These are phyloP conservation scores for Pyrus hybrid DNA, from an alignment of 331 rosid genomes.

Conservation along the genomic window DNA sequence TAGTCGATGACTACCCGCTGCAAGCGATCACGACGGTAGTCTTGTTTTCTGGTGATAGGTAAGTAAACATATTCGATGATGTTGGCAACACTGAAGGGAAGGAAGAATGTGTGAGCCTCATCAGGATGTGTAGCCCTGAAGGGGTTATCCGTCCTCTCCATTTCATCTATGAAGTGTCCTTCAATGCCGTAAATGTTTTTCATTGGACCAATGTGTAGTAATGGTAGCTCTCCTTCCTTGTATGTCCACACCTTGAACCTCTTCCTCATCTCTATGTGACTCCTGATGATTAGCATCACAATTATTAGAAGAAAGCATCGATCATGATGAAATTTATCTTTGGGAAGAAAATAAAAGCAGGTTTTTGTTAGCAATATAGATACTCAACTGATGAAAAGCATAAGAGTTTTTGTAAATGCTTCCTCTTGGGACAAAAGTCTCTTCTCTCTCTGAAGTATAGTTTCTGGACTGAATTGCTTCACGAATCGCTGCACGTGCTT, in stretches of 20 bases:
- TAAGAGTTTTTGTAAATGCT: constrained; percentile 43
- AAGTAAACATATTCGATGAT: constrained; percentile 14
- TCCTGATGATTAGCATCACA: constrained; percentile 7
- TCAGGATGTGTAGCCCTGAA: constrained; percentile 33
- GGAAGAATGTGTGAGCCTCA: constrained; percentile 26
- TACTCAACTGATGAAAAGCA: constrained; percentile 57
- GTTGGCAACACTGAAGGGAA: constrained; percentile 28
- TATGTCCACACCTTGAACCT: constrained; percentile 35
- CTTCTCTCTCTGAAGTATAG: constrained; percentile 17
- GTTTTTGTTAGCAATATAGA: background rate
- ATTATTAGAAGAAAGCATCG: background rate
- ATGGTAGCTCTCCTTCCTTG: constrained; percentile 32
- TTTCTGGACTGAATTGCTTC: constrained; percentile 31
- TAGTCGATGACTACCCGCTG: constrained; percentile 23
- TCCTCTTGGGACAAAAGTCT: constrained; percentile 47
- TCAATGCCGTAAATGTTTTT: constrained; percentile 32
- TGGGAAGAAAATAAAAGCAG: background rate
- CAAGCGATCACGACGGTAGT: constrained; percentile 16
- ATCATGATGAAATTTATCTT: background rate
- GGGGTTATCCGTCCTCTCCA: constrained; percentile 18
- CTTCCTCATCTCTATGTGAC: constrained; percentile 34
- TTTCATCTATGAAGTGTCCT: constrained; percentile 36
- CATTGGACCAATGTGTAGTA: constrained; percentile 27
- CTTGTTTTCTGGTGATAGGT: constrained; percentile 3
- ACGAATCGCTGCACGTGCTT: constrained; percentile 45